Base-by-base conservation (phyloP, 768 basidiomycete species). In the Mycena belliarum region DNA sequence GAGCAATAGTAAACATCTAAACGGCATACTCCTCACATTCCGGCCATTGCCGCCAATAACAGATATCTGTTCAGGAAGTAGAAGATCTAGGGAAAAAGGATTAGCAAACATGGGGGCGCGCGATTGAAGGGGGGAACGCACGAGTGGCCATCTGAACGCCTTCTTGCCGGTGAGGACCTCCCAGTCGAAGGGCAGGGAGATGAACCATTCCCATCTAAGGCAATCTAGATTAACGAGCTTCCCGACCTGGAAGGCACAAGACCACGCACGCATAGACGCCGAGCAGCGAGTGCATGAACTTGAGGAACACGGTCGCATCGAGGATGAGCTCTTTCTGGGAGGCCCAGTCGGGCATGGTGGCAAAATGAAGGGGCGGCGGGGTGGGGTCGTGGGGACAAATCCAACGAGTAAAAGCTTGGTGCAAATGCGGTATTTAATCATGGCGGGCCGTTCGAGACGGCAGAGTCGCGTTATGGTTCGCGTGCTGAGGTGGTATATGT, bases 121-220 rank as follows among this genome's bases (percentile, higher is more conserved):
- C 46, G 21, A 32, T 28, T 9, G 24, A 35, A 23, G 29, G 15
- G 35, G 23, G 48, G 32, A 6, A 40, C 67, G 23, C 60, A 81
- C 76, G 72, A 81, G 58, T 23, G 80, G 80, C 80, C 80, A 80
- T 38, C 49, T 68, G 66, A 81, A 81, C 50, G 49, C 70, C 59
- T 74, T 77, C 49, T 67, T 71, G 25, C 79, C 73, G 10, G 70
- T 70, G 55, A 80, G 43, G 40, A 78, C 73, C 53, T 75, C 66
- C 73, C 73, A 78, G 60, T 80, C 79, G 57, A 80, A 81, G 49
- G 67, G 63, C 42, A 74, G 60, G 6, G 86, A 86, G 18, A 81
- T 74, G 59, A 82, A 75, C 72, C 82, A 86, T 67, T 88, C 87
- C 76, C 84, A 88, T 37, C 85, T 87, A 15, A 28, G 42, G 51